Base-by-base conservation (phyloP, 768 basidiomycete species). In the Agrocybe praecox region DNA sequence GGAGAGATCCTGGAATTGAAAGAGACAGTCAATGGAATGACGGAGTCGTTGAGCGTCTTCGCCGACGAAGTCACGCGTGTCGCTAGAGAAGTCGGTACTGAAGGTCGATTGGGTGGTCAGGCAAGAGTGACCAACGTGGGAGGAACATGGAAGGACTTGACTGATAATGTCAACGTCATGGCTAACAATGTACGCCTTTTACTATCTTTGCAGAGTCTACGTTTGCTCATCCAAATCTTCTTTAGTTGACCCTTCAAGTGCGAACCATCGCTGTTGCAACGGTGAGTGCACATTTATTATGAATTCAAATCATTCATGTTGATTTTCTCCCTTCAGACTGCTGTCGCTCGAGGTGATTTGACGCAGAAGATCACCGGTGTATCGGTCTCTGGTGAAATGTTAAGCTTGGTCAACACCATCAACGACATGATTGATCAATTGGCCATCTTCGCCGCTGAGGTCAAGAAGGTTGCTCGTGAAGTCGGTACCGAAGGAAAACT, bases 401-500 rank as follows among this genome's bases (percentile, higher is more conserved):
- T 96, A n/a, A 89, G 86, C 61, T 79, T 99, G 62, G 96, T 97
- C 49, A 94, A 95, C 73, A 98, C 97, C 17, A 98, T 98, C 84
- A 98, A 98, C 74, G 88, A 90, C 71, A 84, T 84, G 82, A 84
- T 83, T 66, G 82, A 84, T 65, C 81, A 84, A 54, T 68, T 84
- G 57, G 80, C 78, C 22, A 83, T 82, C 48, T 83, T 84, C 60
- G 80, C 82, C 7, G 77, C 77, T 6, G 82, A 84, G 64, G 80
- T 98, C 56, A 98, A 95, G 73, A 92, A 96, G 67, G 96, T 99
- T 52, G 97, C 97, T 1, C 79, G 94, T 32, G 96, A 99, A 72
- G 96, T 99, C 67, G 96, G 96, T 46, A 98, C 96, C 14, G 95
- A 98, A 67, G 96, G 97, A n/a, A 98, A 98, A 74, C 78, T 98